Percentiles rank a stretch among this genome's conserved stretches.
phyloP scores from a whole-genome alignment of 73 alveolate species.

The Paramecium octaurelia region DNA sequence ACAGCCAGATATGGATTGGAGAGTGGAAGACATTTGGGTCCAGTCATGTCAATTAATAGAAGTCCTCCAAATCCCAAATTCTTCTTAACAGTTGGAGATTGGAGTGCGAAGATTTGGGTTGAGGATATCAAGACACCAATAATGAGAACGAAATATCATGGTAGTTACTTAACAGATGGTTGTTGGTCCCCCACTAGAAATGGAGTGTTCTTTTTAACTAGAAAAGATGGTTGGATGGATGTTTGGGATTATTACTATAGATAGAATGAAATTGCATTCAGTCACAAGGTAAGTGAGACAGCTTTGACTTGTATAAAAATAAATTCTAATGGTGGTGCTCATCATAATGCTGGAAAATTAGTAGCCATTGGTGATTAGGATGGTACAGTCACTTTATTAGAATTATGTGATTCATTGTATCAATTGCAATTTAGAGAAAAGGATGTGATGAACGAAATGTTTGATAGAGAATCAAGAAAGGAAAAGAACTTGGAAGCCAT shows the following conservation, averaged over 20 bases:
- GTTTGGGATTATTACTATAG: constrained; percentile 94
- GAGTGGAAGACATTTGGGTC: constrained; percentile 98
- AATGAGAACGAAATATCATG: constrained; percentile 94
- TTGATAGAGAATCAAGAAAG: constrained; percentile 88
- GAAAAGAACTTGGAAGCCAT: constrained; percentile 87
- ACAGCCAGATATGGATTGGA: constrained; percentile 90
- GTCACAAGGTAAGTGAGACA: constrained; percentile 77
- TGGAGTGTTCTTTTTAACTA: constrained; percentile 94
- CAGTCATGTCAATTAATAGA: constrained; percentile 88
- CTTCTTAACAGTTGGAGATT: constrained; percentile 98
- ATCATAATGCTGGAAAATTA: constrained; percentile 67
- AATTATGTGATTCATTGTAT: constrained; percentile 81
- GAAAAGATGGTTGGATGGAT: constrained; percentile 92
- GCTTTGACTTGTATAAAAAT: constrained; percentile 65
- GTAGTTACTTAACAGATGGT: constrained; percentile 94
- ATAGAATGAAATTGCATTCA: constrained; percentile 90
- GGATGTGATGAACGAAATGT: constrained; percentile 73
- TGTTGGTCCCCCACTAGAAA: constrained; percentile 97
- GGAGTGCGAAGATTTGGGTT: constrained; percentile 99
- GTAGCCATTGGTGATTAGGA: constrained; percentile 94
- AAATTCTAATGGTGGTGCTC: constrained; percentile 63
- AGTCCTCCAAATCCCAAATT: constrained; percentile 92
- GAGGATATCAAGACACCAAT: constrained; percentile 98
- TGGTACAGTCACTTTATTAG: constrained; percentile 91
- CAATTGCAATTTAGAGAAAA: constrained; percentile 79